phyloP scores from a whole-genome alignment of 768 basidiomycete genomes.

The Phaeolepiota aurea region DNA sequence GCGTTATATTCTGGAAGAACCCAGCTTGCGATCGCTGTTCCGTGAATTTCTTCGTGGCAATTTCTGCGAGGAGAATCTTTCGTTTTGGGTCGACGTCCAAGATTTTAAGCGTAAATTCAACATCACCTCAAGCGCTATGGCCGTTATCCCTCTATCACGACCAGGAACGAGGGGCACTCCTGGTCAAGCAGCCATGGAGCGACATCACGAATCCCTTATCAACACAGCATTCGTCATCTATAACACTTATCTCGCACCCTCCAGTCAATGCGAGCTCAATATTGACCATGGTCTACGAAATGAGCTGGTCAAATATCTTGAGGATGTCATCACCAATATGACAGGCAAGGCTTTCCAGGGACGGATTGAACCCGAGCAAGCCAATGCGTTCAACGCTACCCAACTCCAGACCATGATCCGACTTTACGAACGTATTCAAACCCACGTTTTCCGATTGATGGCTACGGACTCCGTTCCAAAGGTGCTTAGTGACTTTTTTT shows the following conservation, averaged over 20 bases:
- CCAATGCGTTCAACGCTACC: constrained; percentile 83
- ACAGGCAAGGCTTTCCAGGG: constrained; percentile 75
- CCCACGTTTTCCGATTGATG: constrained; percentile 95
- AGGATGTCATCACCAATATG: constrained; percentile 74
- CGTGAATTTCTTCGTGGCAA: constrained; percentile 90
- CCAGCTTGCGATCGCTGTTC: constrained; percentile 81
- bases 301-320: constrained; percentile 89
- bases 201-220: constrained; percentile 91
- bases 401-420: constrained; percentile 91
- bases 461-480: constrained; percentile 99
- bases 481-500: constrained; percentile 29
- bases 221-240: constrained; percentile 91
- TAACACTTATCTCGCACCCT: constrained; percentile 92
- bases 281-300: constrained; percentile 96
- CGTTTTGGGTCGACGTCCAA: constrained; percentile 95
- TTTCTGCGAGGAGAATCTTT: constrained; percentile 97
- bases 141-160: constrained; percentile 33
- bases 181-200: constrained; percentile 89
- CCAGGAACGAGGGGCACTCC: constrained; percentile 42
- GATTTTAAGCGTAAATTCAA: constrained; percentile 96
- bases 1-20: constrained; percentile 88
- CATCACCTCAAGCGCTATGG: constrained; percentile 88
- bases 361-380: constrained; percentile 75
- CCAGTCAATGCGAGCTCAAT: constrained; percentile 93
- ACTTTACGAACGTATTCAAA: constrained; percentile 94